A percentile compares a stretch with the other conserved stretches of the same genome.
Evolutionary conservation across 352 stramenopile genomes (phyloP).

Genomic region (Globisporangium takayamanum): DNA sequence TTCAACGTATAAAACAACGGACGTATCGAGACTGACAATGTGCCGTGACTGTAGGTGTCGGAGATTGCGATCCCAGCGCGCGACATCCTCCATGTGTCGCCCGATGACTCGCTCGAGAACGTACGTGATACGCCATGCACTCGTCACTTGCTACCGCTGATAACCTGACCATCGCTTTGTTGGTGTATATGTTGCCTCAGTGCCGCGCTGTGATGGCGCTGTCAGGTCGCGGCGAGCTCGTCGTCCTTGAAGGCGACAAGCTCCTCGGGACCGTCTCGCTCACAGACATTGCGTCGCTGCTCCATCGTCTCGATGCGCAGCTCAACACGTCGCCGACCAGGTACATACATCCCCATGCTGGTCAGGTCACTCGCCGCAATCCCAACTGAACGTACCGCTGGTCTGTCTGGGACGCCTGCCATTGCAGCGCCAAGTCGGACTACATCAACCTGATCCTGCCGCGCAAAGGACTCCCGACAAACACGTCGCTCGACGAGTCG

Average conservation of each 20-base stretch:
- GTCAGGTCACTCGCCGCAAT: no score
- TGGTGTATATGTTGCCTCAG: slow-evolving; percentile 15
- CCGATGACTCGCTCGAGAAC: slow-evolving; percentile 64
- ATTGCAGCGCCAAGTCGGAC: slow-evolving; percentile 79
- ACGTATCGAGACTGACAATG: no score
- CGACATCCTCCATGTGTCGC: slow-evolving; percentile 74
- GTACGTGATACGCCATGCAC: slow-evolving; percentile 18
- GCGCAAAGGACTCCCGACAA: slow-evolving; percentile 70
- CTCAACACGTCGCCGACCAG: slow-evolving; percentile 40
- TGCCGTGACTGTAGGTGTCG: slow-evolving; percentile 25
- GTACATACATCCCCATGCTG: slow-evolving; percentile 10
- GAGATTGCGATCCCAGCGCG: slow-evolving; percentile 60
- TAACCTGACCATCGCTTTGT: neutral
- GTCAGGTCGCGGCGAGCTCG: slow-evolving; percentile 57
- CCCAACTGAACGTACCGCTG: no score
- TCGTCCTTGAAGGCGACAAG: slow-evolving; percentile 60
- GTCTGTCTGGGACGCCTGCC: neutral
- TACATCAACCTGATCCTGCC: slow-evolving; percentile 86
- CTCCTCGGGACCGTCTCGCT: slow-evolving; percentile 74
- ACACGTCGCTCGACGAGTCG: slow-evolving; percentile 43
- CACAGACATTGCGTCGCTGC: slow-evolving; percentile 66
- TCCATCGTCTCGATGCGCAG: slow-evolving; percentile 59
- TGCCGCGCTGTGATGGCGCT: slow-evolving; percentile 75
- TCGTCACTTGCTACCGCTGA: no score
- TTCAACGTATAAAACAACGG: no score